Conservation (phyloP, 805 yeast genomes). For the Tetrapisispora iriomotensis region DNA sequence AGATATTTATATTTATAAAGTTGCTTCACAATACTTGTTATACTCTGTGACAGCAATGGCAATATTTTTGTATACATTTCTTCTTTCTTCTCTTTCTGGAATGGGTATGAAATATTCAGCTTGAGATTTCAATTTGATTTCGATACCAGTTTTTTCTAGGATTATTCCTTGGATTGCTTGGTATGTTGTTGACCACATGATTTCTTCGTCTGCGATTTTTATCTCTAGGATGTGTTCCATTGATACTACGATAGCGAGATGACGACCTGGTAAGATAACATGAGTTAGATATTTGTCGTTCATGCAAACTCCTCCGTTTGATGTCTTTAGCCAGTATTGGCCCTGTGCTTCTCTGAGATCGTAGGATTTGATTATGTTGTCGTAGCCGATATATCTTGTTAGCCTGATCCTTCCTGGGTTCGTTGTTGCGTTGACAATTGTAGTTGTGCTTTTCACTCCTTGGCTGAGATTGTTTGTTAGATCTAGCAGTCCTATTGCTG, state of each 20-base stretch:
- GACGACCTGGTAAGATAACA: slow-evolving; percentile 71
- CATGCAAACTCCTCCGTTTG: slow-evolving; percentile 69
- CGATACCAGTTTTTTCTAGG: slow-evolving; percentile 71
- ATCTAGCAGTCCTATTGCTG: slow-evolving; percentile 91
- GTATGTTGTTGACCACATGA: slow-evolving; percentile 65
- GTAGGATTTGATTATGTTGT: slow-evolving; percentile 65
- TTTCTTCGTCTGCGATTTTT: slow-evolving; percentile 46
- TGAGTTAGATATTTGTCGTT: slow-evolving; percentile 79
- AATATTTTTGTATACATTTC: slow-evolving; percentile 59
- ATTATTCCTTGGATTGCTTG: slow-evolving; percentile 59
- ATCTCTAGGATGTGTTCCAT: slow-evolving; percentile 59
- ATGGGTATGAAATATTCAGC: slow-evolving; percentile 75
- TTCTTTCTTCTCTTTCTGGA: slow-evolving; percentile 53
- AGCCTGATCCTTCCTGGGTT: slow-evolving; percentile 71
- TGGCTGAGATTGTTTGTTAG: slow-evolving; percentile 87
- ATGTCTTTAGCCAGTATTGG: slow-evolving; percentile 78
- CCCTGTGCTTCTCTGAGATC: slow-evolving; percentile 84
- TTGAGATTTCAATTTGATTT: slow-evolving; percentile 47
- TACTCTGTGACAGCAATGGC: slow-evolving; percentile 73
- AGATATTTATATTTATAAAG: slow-evolving; percentile 12
- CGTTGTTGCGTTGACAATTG: slow-evolving; percentile 65
- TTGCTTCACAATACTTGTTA: slow-evolving; percentile 58
- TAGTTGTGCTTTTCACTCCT: slow-evolving; percentile 87
- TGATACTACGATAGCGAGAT: slow-evolving; percentile 67
- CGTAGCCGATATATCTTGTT: slow-evolving; percentile 61